Conservation (phyloP, 2,329 filamentous ascomycete genomes). For the Atkinsonella texensis region DNA sequence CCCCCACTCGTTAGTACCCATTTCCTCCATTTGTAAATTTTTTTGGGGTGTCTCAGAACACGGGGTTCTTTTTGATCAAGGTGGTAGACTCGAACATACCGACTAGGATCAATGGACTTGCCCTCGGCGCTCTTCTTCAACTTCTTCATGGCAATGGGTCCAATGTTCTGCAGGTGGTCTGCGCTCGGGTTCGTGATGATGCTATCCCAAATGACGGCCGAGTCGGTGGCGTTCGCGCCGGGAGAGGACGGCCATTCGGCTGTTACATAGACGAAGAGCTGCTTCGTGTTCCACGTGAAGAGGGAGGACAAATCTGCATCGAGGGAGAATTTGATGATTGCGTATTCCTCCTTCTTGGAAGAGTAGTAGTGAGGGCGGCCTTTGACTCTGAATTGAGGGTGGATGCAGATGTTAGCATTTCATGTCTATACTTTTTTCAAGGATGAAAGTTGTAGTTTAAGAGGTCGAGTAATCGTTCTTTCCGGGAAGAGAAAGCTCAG, state of each 20-base stretch:
- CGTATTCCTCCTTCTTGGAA: constrained; percentile 87
- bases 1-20: constrained; percentile 2
- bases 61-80: too few species aligned
- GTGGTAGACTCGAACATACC: constrained; percentile 24
- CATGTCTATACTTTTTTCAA: too few species aligned
- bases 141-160: constrained; percentile 49
- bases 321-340: constrained; percentile 84
- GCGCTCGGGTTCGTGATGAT: constrained; percentile 73
- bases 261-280: constrained; percentile 92
- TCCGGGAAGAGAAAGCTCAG: too few species aligned
- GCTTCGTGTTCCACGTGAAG: constrained; percentile 99
- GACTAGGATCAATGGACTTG: constrained; percentile 46
- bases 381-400: constrained; percentile 49
- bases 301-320: constrained; percentile 83
- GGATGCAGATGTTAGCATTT: too few species aligned
- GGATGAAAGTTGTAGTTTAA: too few species aligned
- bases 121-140: constrained; percentile 45
- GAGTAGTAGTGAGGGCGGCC: constrained; percentile 95
- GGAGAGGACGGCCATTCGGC: constrained; percentile 50
- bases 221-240: constrained; percentile 36
- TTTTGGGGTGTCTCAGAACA: neutral
- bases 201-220: constrained; percentile 88
- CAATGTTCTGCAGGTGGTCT: constrained; percentile 48
- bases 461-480: neutral
- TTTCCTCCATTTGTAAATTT: neutral